These are phyloP conservation scores for Begonia masoniana DNA, from an alignment of 306 rosid genomes.

Conservation along the genomic window DNA sequence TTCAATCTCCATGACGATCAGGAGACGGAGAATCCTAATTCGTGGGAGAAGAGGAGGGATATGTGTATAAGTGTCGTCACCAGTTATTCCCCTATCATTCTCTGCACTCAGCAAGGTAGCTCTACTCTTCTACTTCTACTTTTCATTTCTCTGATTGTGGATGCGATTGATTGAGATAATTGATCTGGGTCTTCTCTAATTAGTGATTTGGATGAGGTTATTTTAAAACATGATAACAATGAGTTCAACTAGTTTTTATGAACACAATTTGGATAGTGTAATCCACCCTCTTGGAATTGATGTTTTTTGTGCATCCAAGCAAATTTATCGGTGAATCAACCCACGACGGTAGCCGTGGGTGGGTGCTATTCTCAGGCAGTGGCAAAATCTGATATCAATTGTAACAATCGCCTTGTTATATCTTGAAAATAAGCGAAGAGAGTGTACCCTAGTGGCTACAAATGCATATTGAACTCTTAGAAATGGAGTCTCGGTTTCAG, in stretches of 20 bases:
- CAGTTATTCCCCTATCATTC: slow-evolving; percentile 73
- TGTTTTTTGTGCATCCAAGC: too few relatives aligned
- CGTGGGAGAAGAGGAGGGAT: slow-evolving; percentile 93
- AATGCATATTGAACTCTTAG: too few relatives aligned
- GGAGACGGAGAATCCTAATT: slow-evolving; percentile 69
- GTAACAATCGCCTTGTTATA: too few relatives aligned
- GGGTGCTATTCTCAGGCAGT: too few relatives aligned
- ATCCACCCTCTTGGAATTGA: too few relatives aligned
- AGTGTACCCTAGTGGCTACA: too few relatives aligned
- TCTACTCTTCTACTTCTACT: not conserved
- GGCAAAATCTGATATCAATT: too few relatives aligned
- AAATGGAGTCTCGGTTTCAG: too few relatives aligned
- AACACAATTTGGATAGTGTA: too few relatives aligned
- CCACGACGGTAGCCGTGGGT: too few relatives aligned
- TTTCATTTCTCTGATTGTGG: not conserved
- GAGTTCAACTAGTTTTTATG: not conserved
- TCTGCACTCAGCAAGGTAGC: slow-evolving; percentile 88
- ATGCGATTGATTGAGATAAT: slow-evolving; percentile 19
- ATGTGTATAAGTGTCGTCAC: slow-evolving; percentile 75
- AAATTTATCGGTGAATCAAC: too few relatives aligned
- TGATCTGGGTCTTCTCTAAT: slow-evolving; percentile 23
- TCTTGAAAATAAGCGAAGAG: too few relatives aligned
- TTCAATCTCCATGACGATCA: slow-evolving; percentile 93
- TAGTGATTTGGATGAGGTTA: slow-evolving; percentile 13
- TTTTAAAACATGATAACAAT: not conserved